A percentile compares a stretch with the other conserved stretches of the same genome.
These are phyloP conservation scores for Pyrus pyrifolia DNA, from an alignment of 306 rosid species.

Conservation along the genomic window DNA sequence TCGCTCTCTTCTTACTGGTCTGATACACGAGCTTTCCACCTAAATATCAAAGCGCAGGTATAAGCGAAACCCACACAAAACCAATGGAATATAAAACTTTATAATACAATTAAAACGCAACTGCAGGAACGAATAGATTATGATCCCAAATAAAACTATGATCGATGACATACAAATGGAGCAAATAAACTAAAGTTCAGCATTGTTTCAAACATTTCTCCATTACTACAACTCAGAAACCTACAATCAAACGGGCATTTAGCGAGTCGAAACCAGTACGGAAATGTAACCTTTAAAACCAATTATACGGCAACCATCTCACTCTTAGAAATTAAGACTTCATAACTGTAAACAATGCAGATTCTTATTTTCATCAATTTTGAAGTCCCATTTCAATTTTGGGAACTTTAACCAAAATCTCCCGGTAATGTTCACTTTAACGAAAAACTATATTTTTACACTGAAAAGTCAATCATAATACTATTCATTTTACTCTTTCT, in stretches of 20 bases:
- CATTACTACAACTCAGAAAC: not conserved
- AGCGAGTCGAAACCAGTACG: not conserved
- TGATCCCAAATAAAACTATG: not conserved
- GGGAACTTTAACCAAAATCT: no score
- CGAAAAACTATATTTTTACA: no score
- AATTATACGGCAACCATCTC: not conserved
- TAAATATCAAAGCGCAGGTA: not conserved
- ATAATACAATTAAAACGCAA: not conserved
- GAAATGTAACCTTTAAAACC: not conserved
- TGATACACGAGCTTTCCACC: slow-evolving; percentile 28
- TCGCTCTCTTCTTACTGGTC: slow-evolving; percentile 30
- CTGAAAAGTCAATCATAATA: no score
- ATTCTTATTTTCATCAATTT: not conserved
- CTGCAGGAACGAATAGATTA: not conserved
- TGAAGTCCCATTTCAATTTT: not conserved
- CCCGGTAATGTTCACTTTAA: no score
- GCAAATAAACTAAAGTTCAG: not conserved
- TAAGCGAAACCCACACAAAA: not conserved
- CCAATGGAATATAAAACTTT: not conserved
- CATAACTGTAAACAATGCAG: not conserved
- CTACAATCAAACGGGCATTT: not conserved
- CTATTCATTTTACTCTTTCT: no score
- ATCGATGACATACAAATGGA: not conserved
- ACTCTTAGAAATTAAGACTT: not conserved
- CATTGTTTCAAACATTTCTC: not conserved